Evolutionary conservation across 2,329 filamentous ascomycete species (phyloP).

Genomic region (Talaromyces funiculosus): DNA sequence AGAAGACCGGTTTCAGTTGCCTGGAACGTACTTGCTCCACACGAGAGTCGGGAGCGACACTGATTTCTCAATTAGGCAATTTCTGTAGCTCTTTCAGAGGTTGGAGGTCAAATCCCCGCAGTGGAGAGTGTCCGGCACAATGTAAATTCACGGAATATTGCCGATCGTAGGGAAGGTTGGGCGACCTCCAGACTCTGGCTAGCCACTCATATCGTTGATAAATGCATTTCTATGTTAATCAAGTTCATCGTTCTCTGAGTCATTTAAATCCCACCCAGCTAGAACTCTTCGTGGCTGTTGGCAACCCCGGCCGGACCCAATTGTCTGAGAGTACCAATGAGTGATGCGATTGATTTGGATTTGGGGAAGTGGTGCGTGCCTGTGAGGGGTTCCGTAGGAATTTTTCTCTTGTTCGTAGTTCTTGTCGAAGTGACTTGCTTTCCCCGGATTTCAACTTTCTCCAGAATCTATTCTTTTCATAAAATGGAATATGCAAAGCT

Average conservation of each 20-base stretch:
- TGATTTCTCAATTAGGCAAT: constrained; percentile 1
- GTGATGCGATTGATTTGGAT: not conserved
- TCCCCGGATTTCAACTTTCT: not conserved
- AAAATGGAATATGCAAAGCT: not conserved
- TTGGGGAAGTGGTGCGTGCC: not conserved
- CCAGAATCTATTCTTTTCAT: not conserved
- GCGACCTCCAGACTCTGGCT: not conserved
- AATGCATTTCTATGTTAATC: not conserved
- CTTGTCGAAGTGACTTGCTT: not conserved
- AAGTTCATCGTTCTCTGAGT: not conserved
- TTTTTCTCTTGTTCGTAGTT: not conserved
- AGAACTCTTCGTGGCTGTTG: not conserved
- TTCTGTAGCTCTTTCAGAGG: not conserved
- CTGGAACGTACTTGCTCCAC: not conserved
- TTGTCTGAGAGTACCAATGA: not conserved
- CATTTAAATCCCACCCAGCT: not conserved
- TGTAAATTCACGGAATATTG: not conserved
- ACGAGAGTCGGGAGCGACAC: not conserved
- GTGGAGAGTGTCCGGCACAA: not conserved
- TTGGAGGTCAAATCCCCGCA: constrained; percentile 1
- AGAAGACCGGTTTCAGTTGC: not conserved
- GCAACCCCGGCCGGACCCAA: not conserved
- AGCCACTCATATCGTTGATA: not conserved
- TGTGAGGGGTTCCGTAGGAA: not conserved
- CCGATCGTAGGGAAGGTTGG: constrained; percentile 9